Evolutionary conservation across 1,284 basidiomycete species (phyloP).

Genomic region (Trichosporon sp.): DNA sequence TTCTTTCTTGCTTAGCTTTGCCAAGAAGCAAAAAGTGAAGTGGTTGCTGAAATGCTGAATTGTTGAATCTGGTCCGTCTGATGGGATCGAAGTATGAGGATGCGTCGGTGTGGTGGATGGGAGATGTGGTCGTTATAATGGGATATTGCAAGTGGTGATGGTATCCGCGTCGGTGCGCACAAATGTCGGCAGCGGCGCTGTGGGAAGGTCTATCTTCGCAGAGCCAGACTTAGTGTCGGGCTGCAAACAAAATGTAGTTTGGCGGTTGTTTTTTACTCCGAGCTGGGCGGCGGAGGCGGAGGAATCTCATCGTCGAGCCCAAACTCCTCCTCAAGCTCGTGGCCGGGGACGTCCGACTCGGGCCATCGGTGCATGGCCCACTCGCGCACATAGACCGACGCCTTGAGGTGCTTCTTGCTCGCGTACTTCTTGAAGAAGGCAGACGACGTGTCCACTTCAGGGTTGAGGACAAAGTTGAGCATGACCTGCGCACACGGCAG

Average conservation of each 20-base stretch:
- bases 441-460: constrained; percentile 57
- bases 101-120: neutral
- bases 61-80: too few relatives aligned
- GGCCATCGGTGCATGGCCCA: constrained; percentile 49
- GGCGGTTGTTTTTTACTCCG: neutral
- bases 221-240: neutral
- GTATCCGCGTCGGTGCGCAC: neutral
- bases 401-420: constrained; percentile 81
- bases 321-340: constrained; percentile 23
- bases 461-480: constrained; percentile 83
- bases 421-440: constrained; percentile 60
- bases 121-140: neutral
- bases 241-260: neutral
- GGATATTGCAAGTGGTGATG: neutral
- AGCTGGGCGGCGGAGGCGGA: constrained; percentile 2
- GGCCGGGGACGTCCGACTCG: constrained; percentile 21
- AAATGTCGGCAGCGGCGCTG: neutral
- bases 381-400: constrained; percentile 52
- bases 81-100: neutral
- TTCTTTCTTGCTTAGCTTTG: too few relatives aligned
- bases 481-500: constrained; percentile 85
- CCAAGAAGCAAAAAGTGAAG: neutral
- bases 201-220: neutral
- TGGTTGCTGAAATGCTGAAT: neutral
- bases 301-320: constrained; percentile 10